Base-by-base conservation (phyloP, 2,329 filamentous ascomycete species). In the Pseudogymnoascus pannorum region DNA sequence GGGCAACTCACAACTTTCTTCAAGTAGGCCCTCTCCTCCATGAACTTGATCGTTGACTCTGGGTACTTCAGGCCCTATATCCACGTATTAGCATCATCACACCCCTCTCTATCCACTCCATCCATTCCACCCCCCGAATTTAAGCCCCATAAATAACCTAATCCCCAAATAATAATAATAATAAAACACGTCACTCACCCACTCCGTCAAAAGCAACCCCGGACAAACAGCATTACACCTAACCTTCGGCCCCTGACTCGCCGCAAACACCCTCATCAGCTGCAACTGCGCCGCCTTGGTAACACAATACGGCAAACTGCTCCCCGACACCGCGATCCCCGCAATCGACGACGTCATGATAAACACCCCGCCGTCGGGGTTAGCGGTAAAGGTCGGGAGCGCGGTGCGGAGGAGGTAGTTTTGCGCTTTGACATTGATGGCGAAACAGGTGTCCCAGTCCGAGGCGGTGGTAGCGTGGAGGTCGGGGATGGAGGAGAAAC, bases 211-310 rank as follows among this genome's bases (percentile, higher is more conserved):
- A 66, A 89, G 70, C 67, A 88, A 74, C 1, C 86, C 86, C 0
- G 86, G 86, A 59, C 84, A 75, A 1, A 89, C 79, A 40, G 84
- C 83, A 72, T 89, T 89, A 29, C 86, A 77, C 42, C 86, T 75
- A 20, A 87, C 76, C 71, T 86, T 87, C 1, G 78, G 75, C 0
- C 85, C 85, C 65, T 87, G 80, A 12, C 82, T 83, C 60, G 79
- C 75, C 2, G 86, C 86, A 42, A 89, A 73, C 62, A 83, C 83
- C 68, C 85, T 86, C 75, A 86, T 85, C 51, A 88, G 73, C 72
- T 89, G 87, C 60, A 89, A 74, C 62, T 83, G 75, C 70, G 63
- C 80, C 66, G 51, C 79, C 79, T 72, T 72, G 2, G 68, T 70
- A 4, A 72, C 68, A 22, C 79, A 81, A 64, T 68, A 68, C 20